Base-by-base conservation (phyloP, 495 filamentous ascomycete genomes). In the Penicillium lagena region DNA sequence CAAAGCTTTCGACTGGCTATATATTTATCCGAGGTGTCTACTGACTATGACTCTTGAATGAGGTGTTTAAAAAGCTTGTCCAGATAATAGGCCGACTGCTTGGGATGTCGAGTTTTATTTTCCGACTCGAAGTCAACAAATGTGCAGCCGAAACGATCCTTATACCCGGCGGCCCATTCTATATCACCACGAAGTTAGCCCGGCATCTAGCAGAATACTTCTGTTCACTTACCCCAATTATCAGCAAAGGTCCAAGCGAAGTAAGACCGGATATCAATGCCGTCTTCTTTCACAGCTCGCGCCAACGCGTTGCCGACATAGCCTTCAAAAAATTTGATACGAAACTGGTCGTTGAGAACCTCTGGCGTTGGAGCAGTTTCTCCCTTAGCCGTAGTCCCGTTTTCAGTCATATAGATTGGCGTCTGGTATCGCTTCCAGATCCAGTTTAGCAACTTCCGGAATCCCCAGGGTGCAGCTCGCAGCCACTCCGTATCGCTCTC, bases 321-420 rank as follows among this genome's bases (percentile, higher is more conserved):
- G 0, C 59, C 63, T 38, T 67, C 59, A 35, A 75, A 75, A 45
- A 72, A 76, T 33, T 59, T 58, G 12, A 63, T 65, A 8, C 72
- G 59, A 54, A 74, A 71, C 17, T 52, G 53, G 42, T 76, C 72
- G 39, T 73, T 56, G 9, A 73, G 53, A 4, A 63, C 52, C 29
- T 68, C 65, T 9, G 64, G 52, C 3, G 56, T 61, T 7, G 64
- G 62, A 0, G 58, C 60, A n/a, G 52, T 52, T 48, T 75, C 72
- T 29, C 67, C 70, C 44, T 73, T 71, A 7, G 69, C 53, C 1
- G 67, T 69, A 3, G 70, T 73, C 9, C 72, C 72, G 30, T 74
- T 76, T 52, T 75, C 72, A 1, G 72, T 76, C n/a, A 76, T 59
- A 43, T 67, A 75, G 32, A 76, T 73, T 4, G 72, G 69, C 41